Evolutionary conservation across 345 rosid genomes (phyloP).

Genomic region (Eucalyptus cladocalyx): DNA sequence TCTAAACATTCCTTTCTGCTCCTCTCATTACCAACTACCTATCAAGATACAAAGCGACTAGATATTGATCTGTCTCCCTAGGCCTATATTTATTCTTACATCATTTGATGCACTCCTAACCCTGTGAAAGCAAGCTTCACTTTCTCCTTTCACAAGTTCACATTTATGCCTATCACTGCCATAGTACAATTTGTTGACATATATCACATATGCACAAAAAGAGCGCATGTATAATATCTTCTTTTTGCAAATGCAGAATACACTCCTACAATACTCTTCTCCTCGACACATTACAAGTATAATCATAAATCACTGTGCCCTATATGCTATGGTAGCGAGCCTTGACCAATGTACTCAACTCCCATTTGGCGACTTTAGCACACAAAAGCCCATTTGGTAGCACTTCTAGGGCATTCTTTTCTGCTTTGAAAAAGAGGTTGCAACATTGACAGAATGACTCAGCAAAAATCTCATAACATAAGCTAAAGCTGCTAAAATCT

Average conservation of each 20-base stretch:
- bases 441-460: no score
- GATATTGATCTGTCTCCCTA: accelerated
- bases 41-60: not conserved
- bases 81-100: not conserved
- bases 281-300: accelerated
- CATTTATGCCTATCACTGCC: not conserved
- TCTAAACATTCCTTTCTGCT: not conserved
- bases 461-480: no score
- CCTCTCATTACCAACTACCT: not conserved
- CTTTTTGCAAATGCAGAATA: not conserved
- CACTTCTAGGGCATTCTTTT: no score
- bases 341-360: no score
- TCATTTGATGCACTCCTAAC: not conserved
- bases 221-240: not conserved
- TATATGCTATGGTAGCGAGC: not conserved
- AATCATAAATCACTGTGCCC: not conserved
- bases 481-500: no score
- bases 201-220: not conserved
- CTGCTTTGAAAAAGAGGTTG: no score
- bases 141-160: not conserved
- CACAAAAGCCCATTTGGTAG: no score
- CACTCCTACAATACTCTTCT: not conserved
- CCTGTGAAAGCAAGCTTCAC: not conserved
- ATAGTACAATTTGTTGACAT: not conserved
- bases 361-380: no score